Conservation (phyloP, 352 stramenopile genomes). For the Pythium dissimile region DNA sequence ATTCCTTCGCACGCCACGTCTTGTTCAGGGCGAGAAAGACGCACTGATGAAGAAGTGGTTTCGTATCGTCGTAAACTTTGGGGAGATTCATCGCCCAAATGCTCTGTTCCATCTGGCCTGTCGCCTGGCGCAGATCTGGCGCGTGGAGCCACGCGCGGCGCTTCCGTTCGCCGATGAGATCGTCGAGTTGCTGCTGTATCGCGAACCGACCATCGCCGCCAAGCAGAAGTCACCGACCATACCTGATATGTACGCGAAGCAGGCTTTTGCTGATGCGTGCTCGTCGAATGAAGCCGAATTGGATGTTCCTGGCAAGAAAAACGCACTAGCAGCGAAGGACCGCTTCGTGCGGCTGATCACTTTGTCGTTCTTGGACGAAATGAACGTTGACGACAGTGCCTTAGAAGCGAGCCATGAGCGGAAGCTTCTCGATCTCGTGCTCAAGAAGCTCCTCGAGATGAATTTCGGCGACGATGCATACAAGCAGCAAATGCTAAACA, state of each 20-base stretch:
- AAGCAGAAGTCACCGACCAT: slow-evolving; percentile 25
- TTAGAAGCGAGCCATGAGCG: not conserved
- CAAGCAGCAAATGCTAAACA: slow-evolving; percentile 87
- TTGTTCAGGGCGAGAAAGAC: slow-evolving; percentile 11
- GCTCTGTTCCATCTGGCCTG: slow-evolving; percentile 78
- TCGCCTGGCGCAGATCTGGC: slow-evolving; percentile 63
- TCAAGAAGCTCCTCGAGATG: slow-evolving; percentile 29
- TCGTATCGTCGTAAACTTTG: slow-evolving; percentile 46
- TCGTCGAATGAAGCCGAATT: not conserved
- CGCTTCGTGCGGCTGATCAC: slow-evolving; percentile 68
- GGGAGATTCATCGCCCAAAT: slow-evolving; percentile 57
- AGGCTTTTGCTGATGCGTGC: slow-evolving; percentile 16
- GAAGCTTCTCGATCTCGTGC: slow-evolving; percentile 12
- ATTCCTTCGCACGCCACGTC: slow-evolving; percentile 36
- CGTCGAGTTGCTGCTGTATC: slow-evolving; percentile 66
- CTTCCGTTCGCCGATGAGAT: slow-evolving; percentile 62
- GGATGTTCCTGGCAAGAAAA: slow-evolving; percentile 7
- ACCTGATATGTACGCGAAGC: slow-evolving; percentile 35
- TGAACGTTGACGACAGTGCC: slow-evolving; percentile 5
- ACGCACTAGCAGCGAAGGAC: slow-evolving; percentile 44
- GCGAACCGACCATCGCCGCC: slow-evolving; percentile 60
- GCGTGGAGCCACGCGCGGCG: slow-evolving; percentile 40
- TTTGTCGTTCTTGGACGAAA: slow-evolving; percentile 57
- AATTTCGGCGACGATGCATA: slow-evolving; percentile 57
- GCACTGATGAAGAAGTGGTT: slow-evolving; percentile 61